Base-by-base conservation (phyloP, 805 yeast genomes). In the Naumovozyma baii region DNA sequence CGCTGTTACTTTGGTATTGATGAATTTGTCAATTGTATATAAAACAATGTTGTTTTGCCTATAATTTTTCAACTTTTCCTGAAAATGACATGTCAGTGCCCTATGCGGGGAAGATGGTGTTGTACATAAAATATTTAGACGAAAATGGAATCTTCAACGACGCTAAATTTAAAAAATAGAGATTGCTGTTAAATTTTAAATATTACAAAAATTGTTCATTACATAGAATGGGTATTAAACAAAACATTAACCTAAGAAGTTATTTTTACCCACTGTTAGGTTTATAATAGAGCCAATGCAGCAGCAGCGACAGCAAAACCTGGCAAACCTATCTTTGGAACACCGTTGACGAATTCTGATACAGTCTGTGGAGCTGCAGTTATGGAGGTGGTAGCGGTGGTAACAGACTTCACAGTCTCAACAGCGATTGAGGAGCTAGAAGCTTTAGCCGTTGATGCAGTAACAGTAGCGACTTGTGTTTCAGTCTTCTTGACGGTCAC, bases 241-340 rank as follows among this genome's bases (percentile, higher is more conserved):
- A n/a, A n/a, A n/a, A n/a, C n/a, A n/a, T n/a, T n/a, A n/a, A n/a
- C n/a, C n/a, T n/a, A n/a, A n/a, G n/a, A n/a, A n/a, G n/a, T n/a
- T n/a, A n/a, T n/a, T n/a, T n/a, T n/a, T n/a, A n/a, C n/a, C n/a
- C n/a, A n/a, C n/a, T n/a, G n/a, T n/a, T n/a, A n/a, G n/a, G n/a
- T n/a, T 37, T 34, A 42, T 37, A 42, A 20, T 29, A 42, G 37
- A 31, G 44, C 43, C 29, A 39, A 18, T 33, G 36, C 42, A 28
- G 44, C 45, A 28, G 40, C 39, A 12, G 43, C 39, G 17, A 42
- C 42, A 33, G 41, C 41, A 20, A 39, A 41, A 33, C 48, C 46
- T 33, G 37, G 33, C 14, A 29, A 29, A 22, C 42, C 45, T 13
- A 42, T 37, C 41, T 34, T 36, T 31, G 36, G 41, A 28, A 38